These are phyloP conservation scores for Akanthomyces lecanii DNA, from an alignment of 2,329 filamentous ascomycete species.

Conservation along the genomic window DNA sequence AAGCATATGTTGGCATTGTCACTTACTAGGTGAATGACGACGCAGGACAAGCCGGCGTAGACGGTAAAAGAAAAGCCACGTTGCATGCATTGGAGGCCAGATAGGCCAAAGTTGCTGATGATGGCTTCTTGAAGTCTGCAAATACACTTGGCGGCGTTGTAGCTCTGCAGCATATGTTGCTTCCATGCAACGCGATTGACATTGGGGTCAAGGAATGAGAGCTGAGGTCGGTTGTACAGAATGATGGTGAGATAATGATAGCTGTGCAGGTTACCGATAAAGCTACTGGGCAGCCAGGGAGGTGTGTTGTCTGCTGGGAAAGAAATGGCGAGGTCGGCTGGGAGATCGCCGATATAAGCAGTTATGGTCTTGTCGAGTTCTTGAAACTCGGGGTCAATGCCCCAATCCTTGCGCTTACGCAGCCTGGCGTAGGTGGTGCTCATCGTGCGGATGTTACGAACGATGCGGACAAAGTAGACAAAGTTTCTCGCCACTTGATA, in stretches of 20 bases:
- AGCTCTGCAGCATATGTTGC: constrained; percentile 80
- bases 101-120: constrained; percentile 69
- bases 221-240: constrained; percentile 80
- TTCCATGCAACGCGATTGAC: constrained; percentile 73
- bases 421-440: constrained; percentile 70
- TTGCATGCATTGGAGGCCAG: constrained; percentile 85
- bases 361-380: constrained; percentile 73
- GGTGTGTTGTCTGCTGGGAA: constrained; percentile 75
- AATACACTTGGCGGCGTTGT: constrained; percentile 76
- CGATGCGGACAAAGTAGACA: constrained; percentile 71
- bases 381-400: constrained; percentile 76
- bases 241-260: constrained; percentile 86
- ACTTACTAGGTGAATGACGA: constrained; percentile 87
- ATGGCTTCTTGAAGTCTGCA: constrained; percentile 85
- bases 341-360: constrained; percentile 72
- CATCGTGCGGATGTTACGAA: constrained; percentile 73
- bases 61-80: constrained; percentile 92
- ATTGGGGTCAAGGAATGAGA: constrained; percentile 72
- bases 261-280: constrained; percentile 81
- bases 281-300: constrained; percentile 82
- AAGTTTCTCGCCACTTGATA: constrained; percentile 78
- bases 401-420: constrained; percentile 80
- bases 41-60: constrained; percentile 87
- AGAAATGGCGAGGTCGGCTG: constrained; percentile 69
- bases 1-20: not conserved